Conservation (phyloP, 495 filamentous ascomycete species). For the Trichoderma parareesei region DNA sequence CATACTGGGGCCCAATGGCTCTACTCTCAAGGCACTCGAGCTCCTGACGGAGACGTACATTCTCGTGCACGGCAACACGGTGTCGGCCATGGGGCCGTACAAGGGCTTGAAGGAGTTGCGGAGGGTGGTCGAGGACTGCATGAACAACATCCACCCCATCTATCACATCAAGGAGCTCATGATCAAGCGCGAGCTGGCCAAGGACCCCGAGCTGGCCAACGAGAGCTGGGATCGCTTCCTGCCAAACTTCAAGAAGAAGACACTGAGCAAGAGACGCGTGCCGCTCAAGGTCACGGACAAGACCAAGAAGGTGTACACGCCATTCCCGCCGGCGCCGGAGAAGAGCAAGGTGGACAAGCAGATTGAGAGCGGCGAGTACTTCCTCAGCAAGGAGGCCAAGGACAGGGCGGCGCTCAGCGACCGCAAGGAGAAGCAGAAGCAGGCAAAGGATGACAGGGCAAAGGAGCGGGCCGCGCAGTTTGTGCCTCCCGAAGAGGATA, state of each 20-base stretch:
- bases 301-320: slow-evolving; percentile 87
- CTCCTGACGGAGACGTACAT: slow-evolving; percentile 92
- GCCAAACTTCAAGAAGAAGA: slow-evolving; percentile 96
- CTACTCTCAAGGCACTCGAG: slow-evolving; percentile 88
- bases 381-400: slow-evolving; percentile 84
- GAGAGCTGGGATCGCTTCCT: slow-evolving; percentile 96
- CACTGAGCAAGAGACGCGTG: slow-evolving; percentile 70
- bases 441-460: slow-evolving; percentile 84
- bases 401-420: slow-evolving; percentile 72
- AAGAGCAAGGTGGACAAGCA: slow-evolving; percentile 94
- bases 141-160: slow-evolving; percentile 80
- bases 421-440: slow-evolving; percentile 68
- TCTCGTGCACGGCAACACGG: slow-evolving; percentile 94
- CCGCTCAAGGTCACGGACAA: slow-evolving; percentile 90
- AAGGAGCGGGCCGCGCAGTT: slow-evolving; percentile 77
- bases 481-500: slow-evolving; percentile 70
- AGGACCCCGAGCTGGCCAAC: slow-evolving; percentile 77
- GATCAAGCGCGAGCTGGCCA: slow-evolving; percentile 97
- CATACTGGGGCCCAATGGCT: slow-evolving; percentile 50
- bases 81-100: slow-evolving; percentile 81
- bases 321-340: slow-evolving; percentile 54
- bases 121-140: slow-evolving; percentile 85
- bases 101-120: slow-evolving; percentile 92
- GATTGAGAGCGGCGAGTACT: slow-evolving; percentile 97
- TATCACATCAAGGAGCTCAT: slow-evolving; percentile 91